Conservation (phyloP, 768 basidiomycete species). For the Termitomyces sp. region DNA sequence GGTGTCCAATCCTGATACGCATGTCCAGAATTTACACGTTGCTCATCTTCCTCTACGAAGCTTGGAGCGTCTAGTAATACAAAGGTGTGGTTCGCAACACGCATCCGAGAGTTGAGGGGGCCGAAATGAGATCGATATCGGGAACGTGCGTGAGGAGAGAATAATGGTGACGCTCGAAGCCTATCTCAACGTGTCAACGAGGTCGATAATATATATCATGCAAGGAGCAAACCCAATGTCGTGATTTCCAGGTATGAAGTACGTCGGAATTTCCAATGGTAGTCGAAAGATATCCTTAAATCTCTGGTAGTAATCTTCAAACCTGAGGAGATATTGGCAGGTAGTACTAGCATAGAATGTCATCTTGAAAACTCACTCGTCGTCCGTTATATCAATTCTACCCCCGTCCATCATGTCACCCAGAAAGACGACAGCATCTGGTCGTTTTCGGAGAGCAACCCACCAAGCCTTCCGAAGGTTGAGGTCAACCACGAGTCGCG, state of each 20-base stretch:
- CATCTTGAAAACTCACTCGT: constrained; percentile 52
- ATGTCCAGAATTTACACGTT: constrained; percentile 36
- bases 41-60: constrained; percentile 67
- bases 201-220: background rate
- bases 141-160: constrained; percentile 37
- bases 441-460: constrained; percentile 48
- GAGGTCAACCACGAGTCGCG: constrained; percentile 67
- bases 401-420: constrained; percentile 95
- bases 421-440: constrained; percentile 75
- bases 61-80: constrained; percentile 70
- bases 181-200: constrained; percentile 25
- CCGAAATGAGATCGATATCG: constrained; percentile 80
- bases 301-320: constrained; percentile 58
- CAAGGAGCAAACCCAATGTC: constrained; percentile 61
- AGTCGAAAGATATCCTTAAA: constrained; percentile 68
- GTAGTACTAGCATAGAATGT: background rate
- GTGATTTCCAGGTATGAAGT: constrained; percentile 87
- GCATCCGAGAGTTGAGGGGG: constrained; percentile 54
- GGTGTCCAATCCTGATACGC: constrained; percentile 42
- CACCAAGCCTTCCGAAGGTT: constrained; percentile 86
- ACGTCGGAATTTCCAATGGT: constrained; percentile 42
- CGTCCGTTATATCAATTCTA: constrained; percentile 51
- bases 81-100: constrained; percentile 67
- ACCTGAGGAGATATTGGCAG: constrained; percentile 39
- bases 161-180: constrained; percentile 36